phyloP scores from a whole-genome alignment of 257 asterid species.

The Jaltomata sinuosa region DNA sequence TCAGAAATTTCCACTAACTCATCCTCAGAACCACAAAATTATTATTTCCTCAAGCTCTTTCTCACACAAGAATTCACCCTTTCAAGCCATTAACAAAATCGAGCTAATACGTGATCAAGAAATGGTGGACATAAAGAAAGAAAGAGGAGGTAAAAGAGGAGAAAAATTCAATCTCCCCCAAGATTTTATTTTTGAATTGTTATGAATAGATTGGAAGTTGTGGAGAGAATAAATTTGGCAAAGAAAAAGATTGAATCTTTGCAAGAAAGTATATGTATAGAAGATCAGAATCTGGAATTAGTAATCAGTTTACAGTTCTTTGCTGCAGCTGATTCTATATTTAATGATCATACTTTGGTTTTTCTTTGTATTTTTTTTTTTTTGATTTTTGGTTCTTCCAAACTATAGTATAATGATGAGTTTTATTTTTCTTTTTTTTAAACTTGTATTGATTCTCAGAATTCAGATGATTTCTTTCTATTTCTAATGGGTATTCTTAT shows the following conservation, averaged over 20 bases:
- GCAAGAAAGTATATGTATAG: conserved; percentile 44
- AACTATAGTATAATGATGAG: conserved; percentile 20
- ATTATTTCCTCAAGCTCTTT: conserved; percentile 4
- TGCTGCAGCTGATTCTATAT: conserved; percentile 17
- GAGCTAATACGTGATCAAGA: conserved; percentile 24
- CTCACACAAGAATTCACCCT: too few species aligned
- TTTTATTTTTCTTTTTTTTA: neutral
- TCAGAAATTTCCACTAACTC: conserved; percentile 39
- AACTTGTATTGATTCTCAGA: conserved; percentile 16
- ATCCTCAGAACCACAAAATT: conserved; percentile 20
- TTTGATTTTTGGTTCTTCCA: conserved; percentile 2
- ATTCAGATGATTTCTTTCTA: conserved; percentile 7
- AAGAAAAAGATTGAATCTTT: conserved; percentile 13
- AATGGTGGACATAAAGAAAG: neutral
- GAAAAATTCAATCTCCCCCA: conserved; percentile 27
- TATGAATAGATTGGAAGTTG: conserved; percentile 28
- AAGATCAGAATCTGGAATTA: conserved; percentile 31
- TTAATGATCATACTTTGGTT: conserved; percentile 14
- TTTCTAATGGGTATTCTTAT: neutral
- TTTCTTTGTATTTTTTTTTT: neutral
- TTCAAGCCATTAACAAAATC: conserved; percentile 6
- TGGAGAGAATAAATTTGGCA: conserved; percentile 32
- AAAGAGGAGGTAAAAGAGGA: conserved; percentile 16
- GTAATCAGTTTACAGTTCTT: neutral
- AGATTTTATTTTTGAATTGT: conserved; percentile 21